Evolutionary conservation across 208 protist species (phyloP).

Genomic region (Porcisia deanei): DNA sequence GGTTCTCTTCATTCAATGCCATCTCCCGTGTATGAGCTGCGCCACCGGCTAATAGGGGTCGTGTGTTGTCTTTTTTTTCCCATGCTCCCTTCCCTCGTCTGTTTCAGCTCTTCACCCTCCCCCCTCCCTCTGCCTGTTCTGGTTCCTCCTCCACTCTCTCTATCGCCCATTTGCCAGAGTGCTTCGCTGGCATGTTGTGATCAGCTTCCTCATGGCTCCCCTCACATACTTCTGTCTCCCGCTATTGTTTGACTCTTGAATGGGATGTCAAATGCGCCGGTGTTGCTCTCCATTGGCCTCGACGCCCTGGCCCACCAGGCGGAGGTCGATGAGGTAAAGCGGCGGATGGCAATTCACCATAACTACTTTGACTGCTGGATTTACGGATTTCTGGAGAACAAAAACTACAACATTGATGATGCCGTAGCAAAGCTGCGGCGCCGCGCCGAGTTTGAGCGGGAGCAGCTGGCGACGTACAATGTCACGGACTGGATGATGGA

Average conservation of each 20-base stretch:
- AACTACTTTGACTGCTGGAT: constrained; percentile 85
- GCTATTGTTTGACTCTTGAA: background rate
- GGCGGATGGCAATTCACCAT: constrained; percentile 57
- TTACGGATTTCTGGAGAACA: constrained; percentile 86
- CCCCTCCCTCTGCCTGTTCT: background rate
- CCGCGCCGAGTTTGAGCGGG: constrained; percentile 62
- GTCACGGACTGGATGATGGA: constrained; percentile 74
- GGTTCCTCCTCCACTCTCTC: background rate
- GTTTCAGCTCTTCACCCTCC: background rate
- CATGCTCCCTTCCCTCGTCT: background rate
- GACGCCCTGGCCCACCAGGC: constrained; percentile 55
- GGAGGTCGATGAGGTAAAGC: constrained; percentile 70
- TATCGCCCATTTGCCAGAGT: too few species aligned
- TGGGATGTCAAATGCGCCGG: constrained; percentile 30
- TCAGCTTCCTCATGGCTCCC: background rate
- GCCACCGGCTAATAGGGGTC: background rate
- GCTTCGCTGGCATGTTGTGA: background rate
- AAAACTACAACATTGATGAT: constrained; percentile 79
- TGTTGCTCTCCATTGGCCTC: constrained; percentile 55
- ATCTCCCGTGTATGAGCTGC: background rate
- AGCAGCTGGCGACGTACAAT: constrained; percentile 54
- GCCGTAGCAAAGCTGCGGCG: constrained; percentile 72
- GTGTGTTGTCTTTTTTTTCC: background rate
- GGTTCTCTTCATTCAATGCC: background rate
- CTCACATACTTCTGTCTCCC: background rate